Conservation (phyloP, 1,284 basidiomycete species). For the Gomphus bonarii region DNA sequence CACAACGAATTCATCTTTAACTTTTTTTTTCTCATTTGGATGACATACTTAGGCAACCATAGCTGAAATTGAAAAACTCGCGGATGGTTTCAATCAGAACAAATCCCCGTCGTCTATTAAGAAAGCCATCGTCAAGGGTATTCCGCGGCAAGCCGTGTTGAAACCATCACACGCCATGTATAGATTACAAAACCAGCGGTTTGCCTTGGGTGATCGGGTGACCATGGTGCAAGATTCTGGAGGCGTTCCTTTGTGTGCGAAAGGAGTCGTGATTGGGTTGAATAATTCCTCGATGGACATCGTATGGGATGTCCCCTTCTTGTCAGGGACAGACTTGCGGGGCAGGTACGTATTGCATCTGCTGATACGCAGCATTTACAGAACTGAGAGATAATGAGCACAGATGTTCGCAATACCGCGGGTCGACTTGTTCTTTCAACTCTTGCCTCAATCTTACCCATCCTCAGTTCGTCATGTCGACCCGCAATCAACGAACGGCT, state of each 20-base stretch:
- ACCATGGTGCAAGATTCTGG: conserved; percentile 94
- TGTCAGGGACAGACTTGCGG: conserved; percentile 84
- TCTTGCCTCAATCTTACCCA: conserved; percentile 79
- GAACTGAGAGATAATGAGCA: not conserved
- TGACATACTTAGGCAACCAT: conserved; percentile 53
- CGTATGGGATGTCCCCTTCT: conserved; percentile 94
- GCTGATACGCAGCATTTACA: not conserved
- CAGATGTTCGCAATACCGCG: conserved; percentile 85
- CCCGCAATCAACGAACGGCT: conserved; percentile 36
- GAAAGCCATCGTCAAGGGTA: conserved; percentile 82
- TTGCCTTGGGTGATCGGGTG: conserved; percentile 89
- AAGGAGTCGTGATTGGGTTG: conserved; percentile 90
- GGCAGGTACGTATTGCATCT: conserved; percentile 47
- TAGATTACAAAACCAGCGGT: conserved; percentile 85
- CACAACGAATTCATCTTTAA: not conserved
- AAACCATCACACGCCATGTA: conserved; percentile 90
- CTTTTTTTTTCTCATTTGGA: conserved; percentile 6
- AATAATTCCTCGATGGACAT: conserved; percentile 85
- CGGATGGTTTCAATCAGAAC: conserved; percentile 53
- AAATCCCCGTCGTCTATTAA: conserved; percentile 63
- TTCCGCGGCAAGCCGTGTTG: conserved; percentile 89
- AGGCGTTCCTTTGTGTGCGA: conserved; percentile 84
- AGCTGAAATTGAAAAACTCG: conserved; percentile 64
- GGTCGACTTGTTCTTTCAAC: conserved; percentile 75
- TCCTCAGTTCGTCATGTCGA: conserved; percentile 72